Evolutionary conservation across 805 yeast species (phyloP), one percentile per base, ranked within the genome.

Genomic region (Grigorovia yakushimaensis): DNA sequence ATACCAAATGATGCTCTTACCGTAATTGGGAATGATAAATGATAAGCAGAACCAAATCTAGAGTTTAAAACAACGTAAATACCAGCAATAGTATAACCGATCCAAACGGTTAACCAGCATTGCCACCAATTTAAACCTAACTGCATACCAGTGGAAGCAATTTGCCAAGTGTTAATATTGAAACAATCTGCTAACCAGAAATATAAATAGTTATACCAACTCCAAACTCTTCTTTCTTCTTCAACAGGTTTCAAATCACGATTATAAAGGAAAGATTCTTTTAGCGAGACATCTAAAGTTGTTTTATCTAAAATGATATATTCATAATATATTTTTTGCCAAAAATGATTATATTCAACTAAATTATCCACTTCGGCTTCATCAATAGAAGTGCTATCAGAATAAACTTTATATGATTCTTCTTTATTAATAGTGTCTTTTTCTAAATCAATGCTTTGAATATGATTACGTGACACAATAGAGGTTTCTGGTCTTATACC

Each of bases 151-250:
- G 95, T 84, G 3, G 93, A 82, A 3, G 95, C 94, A 56, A 88
- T 88, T 69, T 85, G 88, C 88, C 93, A 87, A 9, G 96, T 86
- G 64, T 86, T 87, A 61, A 88, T 80, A 66, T 88, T 88, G 69
- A 88, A 85, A 6, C 95, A 80, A 61, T 88, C 96, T 0, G 95
- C 85, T 49, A 88, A 69, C 96, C 96, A 88, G 57, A 87, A 84
- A 53, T 77, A 78, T 18, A 85, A 81, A 62, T 71, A 88, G 61
- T 88, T 84, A 64, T 71, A 80, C 95, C 95, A 85, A 22, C 75
- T 67, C 96, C 96, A 88, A 17, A 76, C 74, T 60, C 96, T 73
- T 59, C 95, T 78, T 4, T 66, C 75, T 9, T 66, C 72, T 59
- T 85, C 91, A 5, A 87, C 88, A 0, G 96, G 96, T 51, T 78